Conservation (phyloP, 768 basidiomycete species). For the Boletus speciosus region DNA sequence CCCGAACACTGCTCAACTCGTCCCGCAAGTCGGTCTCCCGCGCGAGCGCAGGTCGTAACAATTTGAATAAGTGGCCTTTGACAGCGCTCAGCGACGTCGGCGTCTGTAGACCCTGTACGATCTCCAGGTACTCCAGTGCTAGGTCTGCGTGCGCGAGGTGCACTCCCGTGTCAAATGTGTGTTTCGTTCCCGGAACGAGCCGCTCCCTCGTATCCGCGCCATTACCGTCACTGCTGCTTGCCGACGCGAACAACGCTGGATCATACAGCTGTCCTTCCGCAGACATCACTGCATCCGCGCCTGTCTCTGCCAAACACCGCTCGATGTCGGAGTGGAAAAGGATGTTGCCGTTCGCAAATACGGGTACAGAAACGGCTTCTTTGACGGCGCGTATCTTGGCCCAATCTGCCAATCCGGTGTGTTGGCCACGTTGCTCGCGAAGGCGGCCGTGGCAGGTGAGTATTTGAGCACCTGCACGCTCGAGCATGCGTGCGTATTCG, state of each 20-base stretch:
- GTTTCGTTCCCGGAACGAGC: background rate
- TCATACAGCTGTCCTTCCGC: slow-evolving; percentile 96
- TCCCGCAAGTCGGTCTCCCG: slow-evolving; percentile 71
- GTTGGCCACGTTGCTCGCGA: slow-evolving; percentile 88
- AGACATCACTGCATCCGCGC: slow-evolving; percentile 90
- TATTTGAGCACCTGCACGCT: slow-evolving; percentile 92
- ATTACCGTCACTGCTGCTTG: slow-evolving; percentile 15
- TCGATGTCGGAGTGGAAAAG: slow-evolving; percentile 82
- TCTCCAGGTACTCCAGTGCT: slow-evolving; percentile 82
- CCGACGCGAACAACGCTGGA: slow-evolving; percentile 65
- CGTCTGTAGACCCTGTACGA: slow-evolving; percentile 62
- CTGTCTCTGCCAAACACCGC: slow-evolving; percentile 76
- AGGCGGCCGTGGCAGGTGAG: slow-evolving; percentile 90
- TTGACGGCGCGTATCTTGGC: slow-evolving; percentile 88
- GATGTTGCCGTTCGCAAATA: slow-evolving; percentile 97
- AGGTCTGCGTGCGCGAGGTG: slow-evolving; percentile 62
- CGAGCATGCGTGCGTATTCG: slow-evolving; percentile 94
- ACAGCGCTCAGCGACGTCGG: slow-evolving; percentile 70
- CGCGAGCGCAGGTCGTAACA: slow-evolving; percentile 74
- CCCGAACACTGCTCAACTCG: slow-evolving; percentile 52
- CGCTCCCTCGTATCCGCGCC: background rate
- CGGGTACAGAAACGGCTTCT: slow-evolving; percentile 83
- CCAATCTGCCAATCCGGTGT: slow-evolving; percentile 85
- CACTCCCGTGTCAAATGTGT: slow-evolving; percentile 35
- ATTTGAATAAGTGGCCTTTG: slow-evolving; percentile 91